Conservation (phyloP, 257 asterid genomes). For the Gentiana macrophylla region DNA sequence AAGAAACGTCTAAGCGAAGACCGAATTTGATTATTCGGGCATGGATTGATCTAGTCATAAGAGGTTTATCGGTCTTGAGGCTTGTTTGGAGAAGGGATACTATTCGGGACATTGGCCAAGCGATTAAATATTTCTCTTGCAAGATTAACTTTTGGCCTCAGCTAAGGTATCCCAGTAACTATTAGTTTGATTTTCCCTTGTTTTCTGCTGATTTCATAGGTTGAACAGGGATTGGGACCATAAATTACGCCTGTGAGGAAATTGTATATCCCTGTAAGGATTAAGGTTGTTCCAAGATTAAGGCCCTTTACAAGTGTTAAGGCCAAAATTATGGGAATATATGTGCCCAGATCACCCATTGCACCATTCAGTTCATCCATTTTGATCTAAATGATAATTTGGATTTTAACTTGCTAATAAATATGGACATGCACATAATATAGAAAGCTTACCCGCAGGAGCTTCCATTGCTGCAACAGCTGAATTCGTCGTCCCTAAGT, state of each 20-base stretch:
- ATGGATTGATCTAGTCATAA: slow-evolving; percentile 35
- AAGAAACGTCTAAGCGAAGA: slow-evolving; percentile 40
- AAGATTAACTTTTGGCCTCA: no score
- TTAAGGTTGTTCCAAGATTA: slow-evolving; percentile 62
- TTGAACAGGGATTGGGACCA: slow-evolving; percentile 83
- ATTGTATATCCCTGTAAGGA: slow-evolving; percentile 64
- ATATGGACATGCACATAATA: neutral
- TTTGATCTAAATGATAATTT: slow-evolving; percentile 42
- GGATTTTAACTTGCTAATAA: slow-evolving; percentile 20
- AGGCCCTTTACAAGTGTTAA: slow-evolving; percentile 55
- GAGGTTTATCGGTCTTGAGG: slow-evolving; percentile 38
- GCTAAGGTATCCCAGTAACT: no score
- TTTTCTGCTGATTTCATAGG: slow-evolving; percentile 53
- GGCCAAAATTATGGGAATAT: slow-evolving; percentile 55
- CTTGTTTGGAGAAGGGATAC: slow-evolving; percentile 51
- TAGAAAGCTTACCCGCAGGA: no score
- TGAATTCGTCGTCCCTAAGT: no score
- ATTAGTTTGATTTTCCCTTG: no score
- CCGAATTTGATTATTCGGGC: slow-evolving; percentile 48
- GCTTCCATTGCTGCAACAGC: no score
- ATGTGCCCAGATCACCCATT: slow-evolving; percentile 83
- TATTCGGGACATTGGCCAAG: no score
- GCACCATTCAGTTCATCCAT: slow-evolving; percentile 71
- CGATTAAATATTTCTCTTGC: no score
- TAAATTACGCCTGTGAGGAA: slow-evolving; percentile 54